Evolutionary conservation across 345 rosid species (phyloP), one percentile per base, ranked within the genome.

Genomic region (Dipteronia dyeriana): DNA sequence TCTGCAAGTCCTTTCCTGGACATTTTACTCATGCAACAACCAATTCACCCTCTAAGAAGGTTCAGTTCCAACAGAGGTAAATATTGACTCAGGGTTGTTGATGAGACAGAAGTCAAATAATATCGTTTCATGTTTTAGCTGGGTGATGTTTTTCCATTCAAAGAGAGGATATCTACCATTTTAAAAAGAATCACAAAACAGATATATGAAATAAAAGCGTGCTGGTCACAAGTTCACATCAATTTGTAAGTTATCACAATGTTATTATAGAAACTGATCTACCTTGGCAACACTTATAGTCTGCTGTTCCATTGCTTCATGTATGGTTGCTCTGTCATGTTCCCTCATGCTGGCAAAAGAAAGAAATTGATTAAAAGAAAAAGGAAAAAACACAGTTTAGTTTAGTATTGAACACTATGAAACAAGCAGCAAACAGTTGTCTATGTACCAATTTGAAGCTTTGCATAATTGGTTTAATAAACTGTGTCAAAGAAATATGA

Each of bases 221-320:
- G 47, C 11, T 54, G 25, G 13, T 25, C 75, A 56, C 47, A 54
- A 9, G 59, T 57, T n/a, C 47, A 71, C 6, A 11, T 34, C 64
- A 71, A 31, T 54, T 43, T 12, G 1, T 54, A 34, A 57, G 31
- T 12, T 8, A 5, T 29, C 47, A 31, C 38, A 68, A 68, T 26
- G 34, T 47, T 25, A 23, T 22, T 17, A 16, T 20, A 66, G 51
- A 75, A 70, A 64, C 39, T 70, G 13, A 61, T 76, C 66, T 82
- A 95, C 99, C 99, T 95, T 95, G 51, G 97, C 98, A 71, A 95
- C 88, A 70, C 99, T 95, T 84, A 95, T 95, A 14, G 98, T 93
- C 87, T 95, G 99, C 86, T 95, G 99, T 87, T 95, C 99, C 99
- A 95, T 95, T 78, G 98, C 99, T 81, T 95, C 99, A 11, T 95